Percentiles rank a stretch among this genome's conserved stretches.
phyloP scores from a whole-genome alignment of 768 basidiomycete genomes.

The Agaricus subrufescens region DNA sequence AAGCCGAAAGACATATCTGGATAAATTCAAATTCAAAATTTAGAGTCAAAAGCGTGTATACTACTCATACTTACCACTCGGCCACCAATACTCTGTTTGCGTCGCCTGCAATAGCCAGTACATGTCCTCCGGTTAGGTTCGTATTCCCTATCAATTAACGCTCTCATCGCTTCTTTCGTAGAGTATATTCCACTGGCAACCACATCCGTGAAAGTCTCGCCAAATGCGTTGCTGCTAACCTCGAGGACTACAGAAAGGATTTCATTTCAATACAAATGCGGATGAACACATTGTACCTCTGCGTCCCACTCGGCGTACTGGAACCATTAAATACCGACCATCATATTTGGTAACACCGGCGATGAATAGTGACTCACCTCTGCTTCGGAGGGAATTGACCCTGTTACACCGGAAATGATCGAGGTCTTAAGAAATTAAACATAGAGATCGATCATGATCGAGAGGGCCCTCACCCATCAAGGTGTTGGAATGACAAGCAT shows the following conservation, averaged over 20 bases:
- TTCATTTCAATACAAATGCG: not conserved
- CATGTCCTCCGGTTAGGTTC: not conserved
- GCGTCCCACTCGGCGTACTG: not conserved
- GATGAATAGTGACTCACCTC: not conserved
- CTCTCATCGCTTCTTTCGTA: not conserved
- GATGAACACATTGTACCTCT: not conserved
- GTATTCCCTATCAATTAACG: not conserved
- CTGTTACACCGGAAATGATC: not conserved
- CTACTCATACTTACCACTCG: not conserved
- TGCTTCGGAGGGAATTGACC: not conserved
- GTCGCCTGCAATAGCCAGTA: not conserved
- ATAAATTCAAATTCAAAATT: not conserved
- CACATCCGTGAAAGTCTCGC: not conserved
- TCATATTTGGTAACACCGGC: not conserved
- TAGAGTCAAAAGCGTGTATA: too few species aligned
- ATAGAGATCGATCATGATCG: not conserved
- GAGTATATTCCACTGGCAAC: not conserved
- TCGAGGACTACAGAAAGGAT: not conserved
- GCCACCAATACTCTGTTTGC: not conserved
- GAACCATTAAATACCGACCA: not conserved
- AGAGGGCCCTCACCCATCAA: not conserved
- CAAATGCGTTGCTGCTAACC: not conserved
- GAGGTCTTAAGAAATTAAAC: not conserved
- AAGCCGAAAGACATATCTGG: not conserved
- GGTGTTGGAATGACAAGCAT: conserved; percentile 2